Evolutionary conservation across 2,329 filamentous ascomycete species (phyloP).

Genomic region (Exophiala sp.): DNA sequence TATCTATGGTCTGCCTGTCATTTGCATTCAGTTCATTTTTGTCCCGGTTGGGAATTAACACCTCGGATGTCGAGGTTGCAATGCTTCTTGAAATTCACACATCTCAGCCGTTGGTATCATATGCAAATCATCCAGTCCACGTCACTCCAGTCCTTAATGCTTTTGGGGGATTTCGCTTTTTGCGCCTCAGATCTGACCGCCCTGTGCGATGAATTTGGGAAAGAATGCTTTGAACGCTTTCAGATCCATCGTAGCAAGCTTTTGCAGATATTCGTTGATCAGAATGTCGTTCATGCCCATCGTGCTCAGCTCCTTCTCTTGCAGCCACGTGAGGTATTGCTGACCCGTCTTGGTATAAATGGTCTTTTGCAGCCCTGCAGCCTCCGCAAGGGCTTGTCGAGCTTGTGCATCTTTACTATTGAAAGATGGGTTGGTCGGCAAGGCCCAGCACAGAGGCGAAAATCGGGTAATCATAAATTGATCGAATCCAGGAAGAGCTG

Average conservation of each 20-base stretch:
- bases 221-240: constrained; percentile 47
- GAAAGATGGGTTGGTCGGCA: constrained; percentile 73
- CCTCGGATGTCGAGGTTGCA: not conserved
- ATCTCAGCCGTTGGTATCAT: constrained; percentile 20
- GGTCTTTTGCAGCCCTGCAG: constrained; percentile 76
- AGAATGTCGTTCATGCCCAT: constrained; percentile 45
- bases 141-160: constrained; percentile 4
- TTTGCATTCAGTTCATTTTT: not conserved
- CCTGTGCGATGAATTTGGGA: constrained; percentile 32
- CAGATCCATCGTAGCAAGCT: constrained; percentile 40
- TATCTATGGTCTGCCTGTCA: not conserved
- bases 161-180: constrained; percentile 10
- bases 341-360: constrained; percentile 88
- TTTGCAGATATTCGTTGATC: constrained; percentile 44
- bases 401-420: constrained; percentile 81
- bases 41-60: not conserved
- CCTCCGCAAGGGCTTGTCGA: constrained; percentile 79
- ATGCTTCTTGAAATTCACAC: constrained; percentile 2
- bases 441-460: constrained; percentile 82
- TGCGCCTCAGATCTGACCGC: constrained; percentile 19
- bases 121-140: constrained; percentile 11
- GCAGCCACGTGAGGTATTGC: constrained; percentile 58
- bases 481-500: constrained; percentile 75
- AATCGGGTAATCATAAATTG: constrained; percentile 84
- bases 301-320: constrained; percentile 41